These are phyloP conservation scores for Hypoxylon fuscum DNA, from an alignment of 495 filamentous ascomycete genomes.

Conservation along the genomic window DNA sequence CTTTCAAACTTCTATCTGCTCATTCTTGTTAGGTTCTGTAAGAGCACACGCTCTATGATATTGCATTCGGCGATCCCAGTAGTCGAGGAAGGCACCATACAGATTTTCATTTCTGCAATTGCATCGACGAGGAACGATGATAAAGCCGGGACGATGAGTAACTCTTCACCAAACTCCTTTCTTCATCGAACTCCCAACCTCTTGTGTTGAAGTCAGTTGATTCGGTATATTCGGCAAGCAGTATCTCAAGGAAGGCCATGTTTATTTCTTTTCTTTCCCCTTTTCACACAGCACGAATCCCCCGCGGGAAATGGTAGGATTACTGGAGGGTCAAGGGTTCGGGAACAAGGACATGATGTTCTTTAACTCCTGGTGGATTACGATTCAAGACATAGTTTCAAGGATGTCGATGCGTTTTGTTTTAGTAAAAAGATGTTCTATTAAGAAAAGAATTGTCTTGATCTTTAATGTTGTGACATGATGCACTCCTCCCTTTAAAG, in stretches of 20 bases:
- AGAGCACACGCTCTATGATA: slow-evolving; percentile 27
- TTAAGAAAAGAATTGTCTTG: background rate
- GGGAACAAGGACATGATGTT: slow-evolving; percentile 16
- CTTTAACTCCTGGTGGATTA: slow-evolving; percentile 17
- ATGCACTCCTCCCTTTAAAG: no score
- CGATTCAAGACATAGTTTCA: slow-evolving; percentile 17
- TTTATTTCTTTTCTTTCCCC: no score
- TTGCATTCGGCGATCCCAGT: slow-evolving; percentile 5
- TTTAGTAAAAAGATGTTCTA: slow-evolving; percentile 4
- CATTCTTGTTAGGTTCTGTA: slow-evolving; percentile 36
- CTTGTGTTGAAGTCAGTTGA: slow-evolving; percentile 1
- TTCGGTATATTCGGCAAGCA: slow-evolving; percentile 37
- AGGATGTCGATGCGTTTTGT: slow-evolving; percentile 8
- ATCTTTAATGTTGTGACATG: no score
- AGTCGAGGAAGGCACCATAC: background rate
- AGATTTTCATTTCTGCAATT: slow-evolving; percentile 2
- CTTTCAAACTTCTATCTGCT: slow-evolving; percentile 27
- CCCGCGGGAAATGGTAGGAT: slow-evolving; percentile 39
- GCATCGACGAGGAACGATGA: slow-evolving; percentile 12
- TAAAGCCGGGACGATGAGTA: background rate
- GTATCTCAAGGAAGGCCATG: no score
- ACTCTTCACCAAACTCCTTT: no score
- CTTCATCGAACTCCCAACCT: slow-evolving; percentile 8
- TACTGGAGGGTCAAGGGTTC: slow-evolving; percentile 17
- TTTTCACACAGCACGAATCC: slow-evolving; percentile 36